Base-by-base conservation (phyloP, 2,329 filamentous ascomycete genomes). In the Colletotrichum siamense region DNA sequence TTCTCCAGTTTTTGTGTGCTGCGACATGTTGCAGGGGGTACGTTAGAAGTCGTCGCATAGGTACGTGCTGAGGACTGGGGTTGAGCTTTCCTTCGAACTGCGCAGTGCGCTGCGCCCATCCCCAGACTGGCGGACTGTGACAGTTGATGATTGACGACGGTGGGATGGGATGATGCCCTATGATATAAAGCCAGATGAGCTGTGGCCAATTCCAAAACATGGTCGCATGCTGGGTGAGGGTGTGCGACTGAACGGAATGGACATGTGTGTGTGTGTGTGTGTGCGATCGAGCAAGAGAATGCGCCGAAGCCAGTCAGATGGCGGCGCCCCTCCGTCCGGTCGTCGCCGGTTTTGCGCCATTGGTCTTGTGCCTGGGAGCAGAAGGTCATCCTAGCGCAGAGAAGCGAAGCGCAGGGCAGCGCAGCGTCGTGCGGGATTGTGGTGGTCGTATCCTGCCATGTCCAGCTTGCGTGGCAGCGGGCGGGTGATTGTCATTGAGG, bases 381-480 rank as follows among this genome's bases (percentile, higher is more conserved):
- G 24, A 59, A 59, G 39, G 55, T 59, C 57, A 13, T 64, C 34
- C 61, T 57, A 24, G 63, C 34, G 63, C 63, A 64, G 30, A n/a
- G n/a, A 22, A 52, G 44, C 10, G 22, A n/a, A 36, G 16, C 59
- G 36, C 34, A 36, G 34, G 6, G 32, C 16, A 32, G n/a, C 68
- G 39, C 32, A 39, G 39, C 34, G 79, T 79, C 79, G 81, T 80
- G 79, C 36, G 32, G 63, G 24, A 28, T 26, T 30, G 49, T 22
- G 44, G 44, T 52, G 44, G 44, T 44, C 16, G 30, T 28, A 28
- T 69, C 66, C 18, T 39, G 52, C 28, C 52, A 13, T 36, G 66
- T 39, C 66, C 71, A 79, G 79, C 79, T 81, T 82, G 80, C 77
- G 81, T 82, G 81, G 81, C 80, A 79, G 69, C 80, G 79, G 69